Base-by-base conservation (phyloP, 2,329 filamentous ascomycete genomes). In the Verticillium isaacii region DNA sequence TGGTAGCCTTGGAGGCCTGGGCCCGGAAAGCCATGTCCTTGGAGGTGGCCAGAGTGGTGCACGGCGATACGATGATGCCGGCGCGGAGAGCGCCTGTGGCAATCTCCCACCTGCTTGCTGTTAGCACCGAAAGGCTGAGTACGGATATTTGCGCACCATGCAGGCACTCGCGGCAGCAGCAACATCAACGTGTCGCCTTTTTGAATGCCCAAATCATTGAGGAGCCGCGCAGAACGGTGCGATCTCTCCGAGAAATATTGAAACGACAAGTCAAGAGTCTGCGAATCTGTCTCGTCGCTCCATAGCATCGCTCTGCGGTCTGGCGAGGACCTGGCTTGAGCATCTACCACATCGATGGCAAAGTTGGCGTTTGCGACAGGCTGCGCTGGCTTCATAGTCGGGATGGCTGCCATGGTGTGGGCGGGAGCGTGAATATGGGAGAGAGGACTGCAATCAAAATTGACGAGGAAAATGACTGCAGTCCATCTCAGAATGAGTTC, bases 321-420 rank as follows among this genome's bases (percentile, higher is more conserved):
- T 23, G 57, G 57, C 4, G 34, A 41, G 1, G 57, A 58, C 7
- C 25, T n/a, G 4, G 57, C 57, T 14, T 45, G 37, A 14, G 36
- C 57, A n/a, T 58, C 57, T 14, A 58, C 57, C 6, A 58, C 57
- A 19, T 58, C 57, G 37, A 58, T 58, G 23, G 57, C 57, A 9
- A 58, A 58, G 23, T 58, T 58, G 23, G 29, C 15, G 15, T 32
- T 29, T 7, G 37, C 14, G 23, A 17, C 7, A 11, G 12, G 19
- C 45, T 19, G n/a, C 4, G 19, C 9, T 9, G 19, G 19, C 9
- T 3, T n/a, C n/a, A 5, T n/a, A n/a, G 19, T 45, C 39, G 7
- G 17, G 5, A 9, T 45, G 5, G 39, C 19, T 25, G 45, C 19
- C 45, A 52, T 52, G 1, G n/a, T 52, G n/a, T 29, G 2, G 34